phyloP scores from a whole-genome alignment of 2,329 filamentous ascomycete genomes.

The Orbilia oligospora region DNA sequence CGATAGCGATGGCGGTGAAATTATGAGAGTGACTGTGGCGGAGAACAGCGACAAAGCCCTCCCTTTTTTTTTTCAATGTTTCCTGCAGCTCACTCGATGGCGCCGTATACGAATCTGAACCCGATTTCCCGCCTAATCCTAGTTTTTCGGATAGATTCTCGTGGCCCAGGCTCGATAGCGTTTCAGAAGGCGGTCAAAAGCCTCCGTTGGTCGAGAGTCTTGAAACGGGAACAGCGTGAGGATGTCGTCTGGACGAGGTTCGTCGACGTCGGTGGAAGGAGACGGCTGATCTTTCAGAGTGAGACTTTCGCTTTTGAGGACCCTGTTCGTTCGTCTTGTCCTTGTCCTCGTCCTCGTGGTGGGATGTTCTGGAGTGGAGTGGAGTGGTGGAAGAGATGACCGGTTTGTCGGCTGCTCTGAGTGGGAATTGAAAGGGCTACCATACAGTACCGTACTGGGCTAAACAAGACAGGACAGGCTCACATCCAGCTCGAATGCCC shows the following conservation, averaged over 20 bases:
- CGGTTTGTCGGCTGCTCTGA: conserved; percentile 8
- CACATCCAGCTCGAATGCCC: conserved; percentile 28
- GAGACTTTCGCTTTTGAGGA: conserved; percentile 15
- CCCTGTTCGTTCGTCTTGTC: conserved; percentile 13
- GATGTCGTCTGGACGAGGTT: conserved; percentile 14
- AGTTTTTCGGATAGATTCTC: conserved; percentile 50
- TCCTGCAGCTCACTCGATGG: conserved; percentile 18
- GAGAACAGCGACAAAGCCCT: conserved; percentile 11
- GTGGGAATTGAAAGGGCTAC: conserved; percentile 8
- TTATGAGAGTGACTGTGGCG: neutral
- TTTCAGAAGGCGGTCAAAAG: conserved; percentile 44
- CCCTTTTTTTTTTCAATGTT: conserved; percentile 7
- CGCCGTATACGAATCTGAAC: conserved; percentile 37
- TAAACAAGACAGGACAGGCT: neutral
- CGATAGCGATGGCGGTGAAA: neutral
- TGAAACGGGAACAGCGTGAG: conserved; percentile 44
- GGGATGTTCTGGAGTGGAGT: conserved; percentile 24
- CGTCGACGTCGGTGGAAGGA: conserved; percentile 34
- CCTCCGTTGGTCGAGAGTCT: conserved; percentile 30
- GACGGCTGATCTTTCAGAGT: conserved; percentile 23
- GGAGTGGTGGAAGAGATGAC: conserved; percentile 13
- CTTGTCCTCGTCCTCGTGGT: conserved; percentile 24
- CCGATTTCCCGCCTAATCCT: conserved; percentile 51
- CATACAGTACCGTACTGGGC: neutral
- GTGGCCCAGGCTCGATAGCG: conserved; percentile 46